Conservation (phyloP, 73 alveolate species). For the Paramecium tetraurelia region DNA sequence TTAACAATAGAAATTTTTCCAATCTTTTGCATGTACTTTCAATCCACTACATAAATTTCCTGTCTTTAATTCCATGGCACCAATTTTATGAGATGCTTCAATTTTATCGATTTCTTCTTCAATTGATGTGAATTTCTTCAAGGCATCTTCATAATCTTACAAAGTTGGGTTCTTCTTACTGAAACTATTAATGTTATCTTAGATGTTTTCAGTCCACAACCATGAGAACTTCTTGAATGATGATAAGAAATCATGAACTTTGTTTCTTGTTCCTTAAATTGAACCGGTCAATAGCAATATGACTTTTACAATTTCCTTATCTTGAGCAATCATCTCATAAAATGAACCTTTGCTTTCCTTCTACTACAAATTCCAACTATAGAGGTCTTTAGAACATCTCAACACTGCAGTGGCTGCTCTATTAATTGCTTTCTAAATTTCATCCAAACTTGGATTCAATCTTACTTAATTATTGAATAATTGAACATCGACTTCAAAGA, state of each 20-base stretch:
- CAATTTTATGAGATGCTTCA: constrained; percentile 86
- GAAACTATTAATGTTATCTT: constrained; percentile 94
- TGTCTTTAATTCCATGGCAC: constrained; percentile 94
- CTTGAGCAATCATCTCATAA: constrained; percentile 99
- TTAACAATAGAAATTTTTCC: constrained; percentile 84
- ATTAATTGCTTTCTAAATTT: constrained; percentile 92
- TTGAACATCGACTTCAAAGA: constrained; percentile 98
- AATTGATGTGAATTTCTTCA: constrained; percentile 81
- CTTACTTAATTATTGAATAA: constrained; percentile 90
- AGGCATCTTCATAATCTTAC: constrained; percentile 96
- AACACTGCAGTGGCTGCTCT: constrained; percentile 99
- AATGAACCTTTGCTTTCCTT: constrained; percentile 95
- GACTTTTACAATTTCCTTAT: constrained; percentile 99
- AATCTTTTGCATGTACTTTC: constrained; percentile 65
- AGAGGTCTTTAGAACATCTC: constrained; percentile 96
- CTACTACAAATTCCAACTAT: constrained; percentile 95
- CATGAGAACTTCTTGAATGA: constrained; percentile 96
- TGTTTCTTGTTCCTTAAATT: constrained; percentile 94
- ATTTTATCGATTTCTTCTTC: constrained; percentile 92
- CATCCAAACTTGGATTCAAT: constrained; percentile 86
- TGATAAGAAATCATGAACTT: constrained; percentile 86
- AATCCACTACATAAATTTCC: constrained; percentile 75
- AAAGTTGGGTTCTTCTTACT: constrained; percentile 92
- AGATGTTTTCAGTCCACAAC: constrained; percentile 97
- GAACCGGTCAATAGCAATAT: constrained; percentile 99